phyloP scores from a whole-genome alignment of 2,329 filamentous ascomycete species.

The Orbilia oligospora region DNA sequence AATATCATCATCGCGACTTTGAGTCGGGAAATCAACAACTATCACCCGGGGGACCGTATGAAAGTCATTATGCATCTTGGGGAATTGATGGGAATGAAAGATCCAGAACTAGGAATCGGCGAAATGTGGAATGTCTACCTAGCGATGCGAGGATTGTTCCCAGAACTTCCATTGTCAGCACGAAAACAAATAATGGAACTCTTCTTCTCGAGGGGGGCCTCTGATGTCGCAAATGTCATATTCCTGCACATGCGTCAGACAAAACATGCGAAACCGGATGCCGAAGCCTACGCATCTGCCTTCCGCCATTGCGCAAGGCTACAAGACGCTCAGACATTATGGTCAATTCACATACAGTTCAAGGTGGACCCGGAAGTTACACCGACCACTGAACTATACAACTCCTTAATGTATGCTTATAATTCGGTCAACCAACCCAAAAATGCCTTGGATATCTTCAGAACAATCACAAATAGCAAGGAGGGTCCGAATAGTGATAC shows the following conservation, averaged over 20 bases:
- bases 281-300: slow-evolving; percentile 82
- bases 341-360: slow-evolving; percentile 89
- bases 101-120: slow-evolving; percentile 25
- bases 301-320: slow-evolving; percentile 80
- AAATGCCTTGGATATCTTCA: slow-evolving; percentile 83
- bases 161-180: slow-evolving; percentile 75
- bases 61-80: slow-evolving; percentile 62
- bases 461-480: slow-evolving; percentile 82
- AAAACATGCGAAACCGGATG: slow-evolving; percentile 75
- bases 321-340: slow-evolving; percentile 76
- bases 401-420: slow-evolving; percentile 89
- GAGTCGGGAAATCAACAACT: slow-evolving; percentile 61
- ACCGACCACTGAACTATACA: slow-evolving; percentile 81
- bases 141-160: slow-evolving; percentile 63
- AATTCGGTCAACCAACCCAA: slow-evolving; percentile 76
- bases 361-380: slow-evolving; percentile 90
- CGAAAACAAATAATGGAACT: slow-evolving; percentile 82
- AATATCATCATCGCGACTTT: slow-evolving; percentile 61
- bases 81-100: slow-evolving; percentile 60
- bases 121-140: slow-evolving; percentile 54
- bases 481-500: slow-evolving; percentile 89
- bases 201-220: slow-evolving; percentile 82
- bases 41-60: slow-evolving; percentile 61
- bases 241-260: slow-evolving; percentile 95
- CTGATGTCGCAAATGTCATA: slow-evolving; percentile 87